These are phyloP conservation scores for Podaxis sp. DNA, from an alignment of 768 basidiomycete genomes.

Conservation along the genomic window DNA sequence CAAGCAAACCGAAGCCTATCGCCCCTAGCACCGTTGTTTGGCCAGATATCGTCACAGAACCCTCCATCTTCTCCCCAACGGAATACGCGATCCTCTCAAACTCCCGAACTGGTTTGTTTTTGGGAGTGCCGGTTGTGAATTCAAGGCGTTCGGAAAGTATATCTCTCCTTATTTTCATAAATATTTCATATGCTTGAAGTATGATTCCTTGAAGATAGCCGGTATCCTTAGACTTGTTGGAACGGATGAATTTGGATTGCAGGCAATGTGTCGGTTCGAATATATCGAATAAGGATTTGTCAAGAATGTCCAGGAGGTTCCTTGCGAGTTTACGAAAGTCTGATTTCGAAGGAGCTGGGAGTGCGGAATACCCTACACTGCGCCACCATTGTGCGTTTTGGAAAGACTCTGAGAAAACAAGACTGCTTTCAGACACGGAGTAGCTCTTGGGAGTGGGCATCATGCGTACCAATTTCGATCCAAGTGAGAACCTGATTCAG, in stretches of 20 bases:
- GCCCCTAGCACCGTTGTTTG: neutral
- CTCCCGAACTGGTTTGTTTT: no score
- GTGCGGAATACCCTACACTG: neutral
- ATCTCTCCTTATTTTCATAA: no score
- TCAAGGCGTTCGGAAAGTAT: no score
- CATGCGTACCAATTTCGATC: neutral
- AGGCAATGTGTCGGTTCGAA: no score
- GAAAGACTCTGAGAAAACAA: neutral
- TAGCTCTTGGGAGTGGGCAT: no score
- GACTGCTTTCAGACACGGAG: no score
- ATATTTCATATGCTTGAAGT: no score
- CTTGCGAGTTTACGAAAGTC: neutral
- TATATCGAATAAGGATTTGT: neutral
- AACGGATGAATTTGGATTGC: no score
- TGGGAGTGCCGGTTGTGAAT: no score
- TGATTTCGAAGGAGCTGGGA: neutral
- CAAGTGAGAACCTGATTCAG: neutral
- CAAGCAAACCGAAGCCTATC: neutral
- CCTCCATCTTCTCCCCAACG: neutral
- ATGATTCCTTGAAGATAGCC: no score
- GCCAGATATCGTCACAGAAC: neutral
- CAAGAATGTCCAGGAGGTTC: neutral
- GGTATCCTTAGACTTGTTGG: no score
- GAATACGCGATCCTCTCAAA: neutral
- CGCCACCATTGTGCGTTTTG: neutral